Evolutionary conservation across 495 filamentous ascomycete species (phyloP), one percentile per base, ranked within the genome.

Genomic region (Aspergillus wentii): DNA sequence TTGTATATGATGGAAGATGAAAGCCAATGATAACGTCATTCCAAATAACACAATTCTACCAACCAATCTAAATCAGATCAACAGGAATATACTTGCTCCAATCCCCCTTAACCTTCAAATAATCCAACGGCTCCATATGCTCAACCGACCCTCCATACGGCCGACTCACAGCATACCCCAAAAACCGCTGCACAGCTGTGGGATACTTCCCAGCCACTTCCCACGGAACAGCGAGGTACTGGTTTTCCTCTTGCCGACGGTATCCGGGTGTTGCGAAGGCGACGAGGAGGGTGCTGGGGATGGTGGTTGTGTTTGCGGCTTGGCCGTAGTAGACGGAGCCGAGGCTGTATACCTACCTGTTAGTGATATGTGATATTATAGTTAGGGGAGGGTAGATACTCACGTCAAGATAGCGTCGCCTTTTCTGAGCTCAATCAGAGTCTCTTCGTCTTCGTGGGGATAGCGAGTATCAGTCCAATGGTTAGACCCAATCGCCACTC

Each of bases 221-320:
- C 23, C 30, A 21, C 3, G 35, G 35, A 23, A 43, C 26, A 8
- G 45, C 35, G 3, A 48, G 45, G 23, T 42, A 48, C 28, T 36
- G 30, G 18, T 49, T 49, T 33, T 49, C 46, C 13, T 49, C 46
- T 20, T 44, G 40, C 11, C 64, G 47, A 33, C 58, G 40, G 21
- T 46, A 57, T 7, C 62, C 62, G 9, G 50, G 49, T 4, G 49
- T 61, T 4, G 39, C 46, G 44, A 66, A 62, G 17, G 54, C 40
- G 5, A 8, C 25, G 7, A 43, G 18, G 11, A 43, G 40, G n/a
- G 37, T 8, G 13, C 25, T 30, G 3, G 14, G 4, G 8, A 30
- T 9, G 18, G 8, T 30, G 3, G 33, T 43, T 4, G 25, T 25
- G 23, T 43, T 43, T 21, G 22, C 8, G 1, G 23, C 17, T 8